These are phyloP conservation scores for Penicillium turbatum DNA, from an alignment of 495 filamentous ascomycete genomes.

Conservation along the genomic window DNA sequence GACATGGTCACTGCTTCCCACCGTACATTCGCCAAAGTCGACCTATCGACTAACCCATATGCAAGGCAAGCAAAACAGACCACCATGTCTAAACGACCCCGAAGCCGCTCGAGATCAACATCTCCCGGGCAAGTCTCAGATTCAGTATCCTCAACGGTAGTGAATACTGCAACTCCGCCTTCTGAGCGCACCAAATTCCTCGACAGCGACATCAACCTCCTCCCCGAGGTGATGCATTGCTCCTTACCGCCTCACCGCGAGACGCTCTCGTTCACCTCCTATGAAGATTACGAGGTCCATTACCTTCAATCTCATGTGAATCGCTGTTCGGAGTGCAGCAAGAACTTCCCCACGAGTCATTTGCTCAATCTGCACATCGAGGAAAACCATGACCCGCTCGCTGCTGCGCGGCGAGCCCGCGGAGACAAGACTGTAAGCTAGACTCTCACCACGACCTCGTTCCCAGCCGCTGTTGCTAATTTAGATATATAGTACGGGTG, in stretches of 20 bases:
- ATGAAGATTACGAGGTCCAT: conserved; percentile 82
- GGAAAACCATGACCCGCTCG: conserved; percentile 85
- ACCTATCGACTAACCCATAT: conserved; percentile 15
- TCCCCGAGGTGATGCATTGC: conserved; percentile 60
- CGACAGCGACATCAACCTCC: conserved; percentile 19
- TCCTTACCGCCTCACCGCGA: conserved; percentile 73
- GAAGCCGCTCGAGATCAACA: conserved; percentile 43
- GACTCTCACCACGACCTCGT: background rate
- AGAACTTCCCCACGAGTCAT: conserved; percentile 68
- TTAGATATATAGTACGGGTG: conserved; percentile 62
- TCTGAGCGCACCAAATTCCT: conserved; percentile 27
- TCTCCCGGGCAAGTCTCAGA: conserved; percentile 15
- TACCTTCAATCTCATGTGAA: conserved; percentile 78
- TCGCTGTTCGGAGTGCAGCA: conserved; percentile 75
- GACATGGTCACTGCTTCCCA: background rate
- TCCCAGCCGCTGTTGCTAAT: background rate
- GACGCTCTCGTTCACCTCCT: conserved; percentile 62
- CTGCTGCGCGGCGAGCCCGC: conserved; percentile 61
- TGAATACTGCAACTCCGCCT: conserved; percentile 14
- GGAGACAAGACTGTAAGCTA: conserved; percentile 83
- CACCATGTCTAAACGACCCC: conserved; percentile 59
- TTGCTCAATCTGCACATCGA: conserved; percentile 82
- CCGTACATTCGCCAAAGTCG: conserved; percentile 15
- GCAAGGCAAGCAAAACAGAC: conserved; percentile 4
- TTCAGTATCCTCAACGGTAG: conserved; percentile 25